Conservation (phyloP, 2,329 filamentous ascomycete genomes). For the Fusarium verticillioides region DNA sequence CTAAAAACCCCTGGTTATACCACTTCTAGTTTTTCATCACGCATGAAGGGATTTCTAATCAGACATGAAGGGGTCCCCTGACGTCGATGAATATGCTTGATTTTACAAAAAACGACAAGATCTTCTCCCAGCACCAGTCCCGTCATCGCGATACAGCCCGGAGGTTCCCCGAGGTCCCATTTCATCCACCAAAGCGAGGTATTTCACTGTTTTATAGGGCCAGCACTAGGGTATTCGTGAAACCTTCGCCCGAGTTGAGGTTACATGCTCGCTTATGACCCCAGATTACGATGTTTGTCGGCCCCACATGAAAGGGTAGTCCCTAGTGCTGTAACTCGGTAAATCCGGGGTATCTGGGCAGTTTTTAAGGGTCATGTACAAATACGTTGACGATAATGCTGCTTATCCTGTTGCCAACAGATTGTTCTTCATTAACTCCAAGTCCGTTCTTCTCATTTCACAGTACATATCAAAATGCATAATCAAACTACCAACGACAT, state of each 20-base stretch:
- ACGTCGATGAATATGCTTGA: not conserved
- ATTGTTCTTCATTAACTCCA: rapidly evolving
- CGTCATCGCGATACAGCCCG: not conserved
- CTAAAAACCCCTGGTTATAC: rapidly evolving
- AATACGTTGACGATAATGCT: not conserved
- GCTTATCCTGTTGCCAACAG: rapidly evolving
- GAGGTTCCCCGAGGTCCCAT: not conserved
- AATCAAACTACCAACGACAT: not conserved
- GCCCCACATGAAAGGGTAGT: not conserved
- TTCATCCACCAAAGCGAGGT: not conserved
- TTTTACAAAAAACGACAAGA: not conserved
- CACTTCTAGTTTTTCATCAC: too few species aligned
- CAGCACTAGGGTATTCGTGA: not conserved
- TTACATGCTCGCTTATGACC: not conserved
- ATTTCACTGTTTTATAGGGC: rapidly evolving
- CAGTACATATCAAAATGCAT: not conserved
- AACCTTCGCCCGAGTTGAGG: not conserved
- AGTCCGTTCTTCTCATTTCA: rapidly evolving
- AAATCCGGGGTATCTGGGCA: not conserved
- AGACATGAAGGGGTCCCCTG: rapidly evolving
- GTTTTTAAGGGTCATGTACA: not conserved
- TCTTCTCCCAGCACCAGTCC: not conserved
- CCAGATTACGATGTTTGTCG: not conserved
- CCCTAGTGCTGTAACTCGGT: not conserved
- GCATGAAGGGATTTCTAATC: too few species aligned